phyloP scores from a whole-genome alignment of 2,329 filamentous ascomycete genomes.

The Ophiostoma sp. region DNA sequence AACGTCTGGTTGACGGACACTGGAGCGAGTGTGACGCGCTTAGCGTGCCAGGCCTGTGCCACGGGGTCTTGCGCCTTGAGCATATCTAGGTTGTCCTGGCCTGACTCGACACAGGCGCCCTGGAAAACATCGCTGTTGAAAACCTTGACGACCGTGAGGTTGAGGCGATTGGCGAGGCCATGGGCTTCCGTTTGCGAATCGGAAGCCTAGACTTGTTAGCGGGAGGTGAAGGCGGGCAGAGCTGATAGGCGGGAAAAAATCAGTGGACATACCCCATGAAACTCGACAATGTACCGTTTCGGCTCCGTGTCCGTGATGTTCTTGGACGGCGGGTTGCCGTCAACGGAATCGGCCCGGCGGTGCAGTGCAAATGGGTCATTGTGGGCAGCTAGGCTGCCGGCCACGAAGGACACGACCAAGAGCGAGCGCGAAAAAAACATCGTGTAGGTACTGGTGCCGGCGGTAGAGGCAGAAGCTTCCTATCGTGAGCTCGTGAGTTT shows the following conservation, averaged over 20 bases:
- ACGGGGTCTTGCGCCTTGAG: conserved; percentile 24
- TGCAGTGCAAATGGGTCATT: not conserved
- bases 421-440: not conserved
- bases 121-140: conserved; percentile 27
- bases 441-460: not conserved
- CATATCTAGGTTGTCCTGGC: conserved; percentile 26
- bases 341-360: not conserved
- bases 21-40: conserved; percentile 26
- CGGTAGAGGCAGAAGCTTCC: too few species aligned
- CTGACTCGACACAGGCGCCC: conserved; percentile 27
- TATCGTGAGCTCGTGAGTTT: not conserved
- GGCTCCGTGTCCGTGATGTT: conserved; percentile 14
- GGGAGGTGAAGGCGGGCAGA: too few species aligned
- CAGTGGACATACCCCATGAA: not conserved
- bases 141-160: conserved; percentile 17
- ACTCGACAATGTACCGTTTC: conserved; percentile 19
- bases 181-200: conserved; percentile 5
- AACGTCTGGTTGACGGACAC: conserved; percentile 22
- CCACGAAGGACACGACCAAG: not conserved
- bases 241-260: too few species aligned
- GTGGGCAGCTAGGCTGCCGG: not conserved
- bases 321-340: not conserved
- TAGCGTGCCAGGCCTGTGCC: conserved; percentile 29
- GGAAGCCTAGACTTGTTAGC: too few species aligned
- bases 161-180: not conserved